Evolutionary conservation across 805 yeast species (phyloP), one percentile per base, ranked within the genome.

Genomic region (Saturnispora kantuleensis): DNA sequence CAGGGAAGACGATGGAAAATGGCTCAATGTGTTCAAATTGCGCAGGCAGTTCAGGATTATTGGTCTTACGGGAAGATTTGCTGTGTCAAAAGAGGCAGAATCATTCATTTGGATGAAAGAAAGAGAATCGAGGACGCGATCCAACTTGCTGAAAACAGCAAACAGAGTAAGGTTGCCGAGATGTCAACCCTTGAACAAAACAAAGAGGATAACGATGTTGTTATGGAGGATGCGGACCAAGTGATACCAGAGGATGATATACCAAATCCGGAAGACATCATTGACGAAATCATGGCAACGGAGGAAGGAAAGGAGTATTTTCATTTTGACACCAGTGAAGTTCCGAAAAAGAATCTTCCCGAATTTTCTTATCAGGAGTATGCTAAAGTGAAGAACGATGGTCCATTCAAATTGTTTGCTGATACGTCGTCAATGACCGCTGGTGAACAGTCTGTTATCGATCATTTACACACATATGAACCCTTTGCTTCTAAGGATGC

Each of bases 51-150:
- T 2, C 63, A 67, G 56, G 94, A 85, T 49, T 87, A 79, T 58
- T 86, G 95, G 94, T 67, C 56, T 1, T 76, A 73, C 52, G 96
- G 96, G 0, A 79, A 77, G 56, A 74, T 73, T 16, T 71, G 76
- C 50, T 81, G 95, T 55, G 65, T 86, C 11, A 76, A 71, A 47
- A 62, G 74, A 41, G 73, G 67, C 51, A 69, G 73, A 3, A 70
- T 78, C 10, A 50, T 52, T 29, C 53, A 56, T 33, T 41, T 69
- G 16, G 50, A 45, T 13, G 41, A 32, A 16, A 42, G 31, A 38
- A 30, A 34, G 18, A 35, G n/a, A 42, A 35, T 35, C 30, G 41
- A 44, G n/a, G 49, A 41, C 18, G 31, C 36, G 11, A 44, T 34
- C 16, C 36, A 44, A n/a, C 47, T 35, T 9, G 49, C 46, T 12